These are phyloP conservation scores for Albophoma yamanashiensis DNA, from an alignment of 2,329 filamentous ascomycete genomes.

Conservation along the genomic window DNA sequence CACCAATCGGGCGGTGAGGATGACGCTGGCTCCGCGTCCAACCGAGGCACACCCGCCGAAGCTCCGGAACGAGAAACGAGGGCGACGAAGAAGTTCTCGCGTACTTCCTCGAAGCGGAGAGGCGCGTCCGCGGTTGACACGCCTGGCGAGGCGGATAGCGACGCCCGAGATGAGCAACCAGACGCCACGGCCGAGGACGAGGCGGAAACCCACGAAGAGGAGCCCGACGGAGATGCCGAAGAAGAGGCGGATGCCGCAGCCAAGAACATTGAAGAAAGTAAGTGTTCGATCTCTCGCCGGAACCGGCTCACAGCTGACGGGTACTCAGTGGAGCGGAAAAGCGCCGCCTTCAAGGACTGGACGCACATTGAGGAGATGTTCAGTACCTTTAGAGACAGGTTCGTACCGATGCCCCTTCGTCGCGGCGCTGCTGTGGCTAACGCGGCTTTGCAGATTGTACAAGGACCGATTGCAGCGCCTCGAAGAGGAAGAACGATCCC, in stretches of 20 bases:
- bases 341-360: slow-evolving; percentile 69
- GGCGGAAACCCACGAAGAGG: slow-evolving; percentile 37
- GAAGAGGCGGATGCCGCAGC: slow-evolving; percentile 49
- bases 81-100: slow-evolving; percentile 28
- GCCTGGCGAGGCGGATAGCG: slow-evolving; percentile 19
- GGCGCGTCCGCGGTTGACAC: slow-evolving; percentile 13
- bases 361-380: slow-evolving; percentile 81
- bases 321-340: slow-evolving; percentile 60
- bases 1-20: slow-evolving; percentile 36
- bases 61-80: slow-evolving; percentile 19
- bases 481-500: slow-evolving; percentile 57
- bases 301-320: slow-evolving; percentile 9
- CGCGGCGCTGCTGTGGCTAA: background rate
- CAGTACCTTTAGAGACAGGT: slow-evolving; percentile 72
- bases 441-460: slow-evolving; percentile 52
- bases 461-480: slow-evolving; percentile 78
- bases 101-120: slow-evolving; percentile 28
- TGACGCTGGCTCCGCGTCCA: slow-evolving; percentile 20
- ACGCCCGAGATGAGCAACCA: slow-evolving; percentile 19
- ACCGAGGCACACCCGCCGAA: slow-evolving; percentile 17
- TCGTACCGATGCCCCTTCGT: slow-evolving; percentile 15
- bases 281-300: slow-evolving; percentile 14
- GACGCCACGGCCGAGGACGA: slow-evolving; percentile 28
- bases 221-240: slow-evolving; percentile 44
- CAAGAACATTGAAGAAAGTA: slow-evolving; percentile 56